Conservation (phyloP, 2,329 filamentous ascomycete species). For the Fusarium sp. region DNA sequence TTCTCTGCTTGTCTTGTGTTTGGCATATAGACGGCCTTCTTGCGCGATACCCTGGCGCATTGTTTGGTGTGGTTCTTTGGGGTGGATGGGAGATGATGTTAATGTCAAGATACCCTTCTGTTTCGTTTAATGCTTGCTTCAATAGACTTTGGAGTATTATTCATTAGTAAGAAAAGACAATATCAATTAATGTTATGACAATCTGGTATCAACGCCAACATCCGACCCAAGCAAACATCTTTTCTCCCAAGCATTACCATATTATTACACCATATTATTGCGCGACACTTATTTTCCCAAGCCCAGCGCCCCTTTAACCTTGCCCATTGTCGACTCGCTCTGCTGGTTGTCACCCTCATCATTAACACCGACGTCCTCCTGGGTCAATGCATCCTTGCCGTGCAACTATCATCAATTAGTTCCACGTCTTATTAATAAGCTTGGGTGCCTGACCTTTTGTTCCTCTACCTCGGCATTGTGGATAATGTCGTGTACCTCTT, state of each 20-base stretch:
- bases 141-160: background rate
- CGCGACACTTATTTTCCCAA: conserved; percentile 37
- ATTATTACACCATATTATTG: background rate
- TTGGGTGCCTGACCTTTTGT: conserved; percentile 43
- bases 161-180: background rate
- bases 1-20: conserved; percentile 21
- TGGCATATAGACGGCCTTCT: conserved; percentile 11
- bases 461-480: conserved; percentile 51
- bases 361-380: conserved; percentile 31
- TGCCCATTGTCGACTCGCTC: conserved; percentile 38
- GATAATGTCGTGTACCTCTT: conserved; percentile 51
- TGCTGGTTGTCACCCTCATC: conserved; percentile 1
- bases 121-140: conserved; percentile 18
- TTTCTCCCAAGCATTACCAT: background rate
- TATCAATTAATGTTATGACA: conserved; percentile 17
- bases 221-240: background rate
- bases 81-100: conserved; percentile 4
- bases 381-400: conserved; percentile 40
- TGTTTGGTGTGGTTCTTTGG: background rate
- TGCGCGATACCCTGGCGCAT: background rate
- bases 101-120: conserved; percentile 42
- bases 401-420: conserved; percentile 35
- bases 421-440: fast-evolving
- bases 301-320: conserved; percentile 46
- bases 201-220: conserved; percentile 23